These are phyloP conservation scores for Salix purpurea DNA, from an alignment of 345 rosid species.

Conservation along the genomic window DNA sequence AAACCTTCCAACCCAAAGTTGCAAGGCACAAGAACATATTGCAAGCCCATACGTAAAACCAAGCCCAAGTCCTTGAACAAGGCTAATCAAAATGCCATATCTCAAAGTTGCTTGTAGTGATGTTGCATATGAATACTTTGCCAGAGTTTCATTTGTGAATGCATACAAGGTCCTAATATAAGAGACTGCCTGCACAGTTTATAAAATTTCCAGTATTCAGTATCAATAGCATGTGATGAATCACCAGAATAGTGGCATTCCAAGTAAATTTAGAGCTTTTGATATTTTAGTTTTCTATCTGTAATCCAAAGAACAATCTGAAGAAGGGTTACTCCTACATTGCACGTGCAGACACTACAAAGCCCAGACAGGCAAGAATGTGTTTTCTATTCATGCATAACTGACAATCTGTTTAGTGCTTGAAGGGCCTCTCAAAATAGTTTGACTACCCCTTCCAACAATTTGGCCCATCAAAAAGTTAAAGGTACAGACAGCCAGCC, in stretches of 20 bases:
- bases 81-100: slow-evolving; percentile 89
- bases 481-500: not conserved
- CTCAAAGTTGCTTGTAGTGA: slow-evolving; percentile 94
- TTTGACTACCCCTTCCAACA: not conserved
- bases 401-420: not conserved
- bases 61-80: slow-evolving; percentile 99
- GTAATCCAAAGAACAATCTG: not conserved
- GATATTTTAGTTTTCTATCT: not conserved
- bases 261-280: not conserved
- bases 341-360: not conserved
- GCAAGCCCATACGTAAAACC: slow-evolving; percentile 99
- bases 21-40: slow-evolving; percentile 92
- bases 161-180: slow-evolving; percentile 86
- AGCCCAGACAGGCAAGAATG: not conserved
- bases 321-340: not conserved
- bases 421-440: not conserved
- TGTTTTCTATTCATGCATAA: not conserved
- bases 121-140: slow-evolving; percentile 94
- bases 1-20: slow-evolving; percentile 92
- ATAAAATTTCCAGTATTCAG: slow-evolving; percentile 15
- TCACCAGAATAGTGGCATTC: not conserved
- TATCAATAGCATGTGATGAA: not conserved
- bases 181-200: slow-evolving; percentile 79
- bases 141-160: slow-evolving; percentile 94
- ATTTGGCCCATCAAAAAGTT: not conserved